Evolutionary conservation across 768 basidiomycete species (phyloP), one percentile per base, ranked within the genome.

Genomic region (Pleurotus ostreatus): DNA sequence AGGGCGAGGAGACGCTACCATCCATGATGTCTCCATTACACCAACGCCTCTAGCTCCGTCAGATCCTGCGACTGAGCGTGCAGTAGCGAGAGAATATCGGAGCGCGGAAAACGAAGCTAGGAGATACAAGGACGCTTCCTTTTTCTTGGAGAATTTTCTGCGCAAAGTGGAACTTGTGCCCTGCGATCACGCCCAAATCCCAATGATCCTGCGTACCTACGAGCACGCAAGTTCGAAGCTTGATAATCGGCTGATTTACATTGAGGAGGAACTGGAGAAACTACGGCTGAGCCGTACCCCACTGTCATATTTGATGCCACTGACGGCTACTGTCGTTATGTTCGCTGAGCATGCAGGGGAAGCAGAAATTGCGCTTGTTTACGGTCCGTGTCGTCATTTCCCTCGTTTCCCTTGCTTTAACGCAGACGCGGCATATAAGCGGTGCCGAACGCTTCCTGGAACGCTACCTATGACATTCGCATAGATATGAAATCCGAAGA

Each of bases 401-500:
- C 11, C 6, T 25, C 23, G 23, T 51, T 46, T 16, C 26, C 4
- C 25, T 46, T 59, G 26, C 55, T 16, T 37, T 22, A 23, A 12
- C 52, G 8, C 23, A 2, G 11, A 30, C 26, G 11, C 7, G 40
- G n/a, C 11, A 30, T 55, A 4, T 44, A 79, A 79, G 78, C 70
- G 18, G 75, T 78, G 0, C 48, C 54, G 3, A 62, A 57, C 9
- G 75, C 75, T 1, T 70, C 61, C 11, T 78, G 78, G 75, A 62
- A 55, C 18, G 72, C 75, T 0, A 62, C 61, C 2, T 78, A 78
- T 45, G 78, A 78, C 55, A 70, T 78, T 9, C 70, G 74, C 5
- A 75, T 76, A 2, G 65, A 76, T 56, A 72, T 76, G 71, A 63
- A 74, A 15, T 59, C 65, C 2, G 69, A 74, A 54, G 71, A 74